Base-by-base conservation (phyloP, 148 eudicot genomes). In the Talinum fruticosum region DNA sequence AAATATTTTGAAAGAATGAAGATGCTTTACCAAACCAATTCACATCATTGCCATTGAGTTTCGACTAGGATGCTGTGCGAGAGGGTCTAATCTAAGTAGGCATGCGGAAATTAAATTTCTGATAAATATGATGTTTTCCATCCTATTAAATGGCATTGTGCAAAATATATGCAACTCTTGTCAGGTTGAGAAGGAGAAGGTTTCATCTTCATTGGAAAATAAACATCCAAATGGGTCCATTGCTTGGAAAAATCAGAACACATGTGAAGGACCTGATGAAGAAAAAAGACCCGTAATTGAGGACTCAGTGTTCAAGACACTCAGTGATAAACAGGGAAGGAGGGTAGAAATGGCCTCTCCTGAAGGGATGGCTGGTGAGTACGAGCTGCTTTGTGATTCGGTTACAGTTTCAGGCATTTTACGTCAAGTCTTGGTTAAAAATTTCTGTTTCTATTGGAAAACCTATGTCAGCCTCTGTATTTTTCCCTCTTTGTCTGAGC, bases 301-400 rank as follows among this genome's bases (percentile, higher is more conserved):
- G 67, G 87, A 78, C 34, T 83, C 84, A 1, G 84, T 86, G 67
- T 86, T 94, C 76, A 87, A 88, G 76, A 69, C 84, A 82, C 88
- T 92, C 61, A 88, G 87, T 88, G 76, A 23, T 38, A 38, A 78
- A 34, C 82, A 65, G 74, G 81, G 37, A 79, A 81, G 76, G n/a
- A 86, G 77, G 38, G 87, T 83, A 76, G 79, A 87, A 74, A 89
- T 79, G 66, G 80, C 36, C 75, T 76, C 88, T 57, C 78, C 78
- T 71, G 86, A 80, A 82, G 84, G 88, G 80, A 49, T 75, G 29
- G 47, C 77, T 75, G 79, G 77, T 84, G 35, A 73, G 73, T 72
- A 15, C 1, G 47, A 41, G 21, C 18, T 36, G 36, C 33, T 34
- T 69, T 59, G 6, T 15, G 37, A 29, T 7, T 26, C n/a, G 35